A percentile compares a stretch with the other conserved stretches of the same genome.
Evolutionary conservation across 768 basidiomycete species (phyloP).

Genomic region (Russula emetica): DNA sequence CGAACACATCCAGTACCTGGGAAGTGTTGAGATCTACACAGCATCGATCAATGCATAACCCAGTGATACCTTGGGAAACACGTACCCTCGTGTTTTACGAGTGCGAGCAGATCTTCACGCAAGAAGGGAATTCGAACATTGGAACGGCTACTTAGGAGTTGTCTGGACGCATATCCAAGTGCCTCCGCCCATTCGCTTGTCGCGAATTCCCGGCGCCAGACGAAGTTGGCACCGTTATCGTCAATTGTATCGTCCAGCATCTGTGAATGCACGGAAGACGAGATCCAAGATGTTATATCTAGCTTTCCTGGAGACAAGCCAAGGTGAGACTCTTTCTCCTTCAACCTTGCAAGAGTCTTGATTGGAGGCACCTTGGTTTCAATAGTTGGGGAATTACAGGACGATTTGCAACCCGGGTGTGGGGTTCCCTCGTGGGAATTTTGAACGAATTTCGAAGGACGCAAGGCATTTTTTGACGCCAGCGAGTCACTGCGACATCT

Average conservation of each 20-base stretch:
- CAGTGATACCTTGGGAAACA: slow-evolving; percentile 15
- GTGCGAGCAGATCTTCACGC: slow-evolving; percentile 53
- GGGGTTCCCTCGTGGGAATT: neutral
- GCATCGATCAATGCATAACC: slow-evolving; percentile 10
- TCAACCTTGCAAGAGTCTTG: slow-evolving; percentile 46
- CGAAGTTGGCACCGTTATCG: slow-evolving; percentile 30
- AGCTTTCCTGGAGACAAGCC: slow-evolving; percentile 35
- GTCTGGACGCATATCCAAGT: slow-evolving; percentile 48
- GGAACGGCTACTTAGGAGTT: slow-evolving; percentile 50
- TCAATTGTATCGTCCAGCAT: slow-evolving; percentile 34
- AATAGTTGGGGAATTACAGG: neutral
- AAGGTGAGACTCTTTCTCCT: slow-evolving; percentile 40
- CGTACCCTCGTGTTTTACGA: slow-evolving; percentile 57
- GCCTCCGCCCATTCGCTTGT: slow-evolving; percentile 53
- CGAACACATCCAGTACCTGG: slow-evolving; percentile 66
- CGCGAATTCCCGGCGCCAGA: slow-evolving; percentile 54
- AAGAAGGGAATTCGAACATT: slow-evolving; percentile 56
- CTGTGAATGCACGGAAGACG: slow-evolving; percentile 36
- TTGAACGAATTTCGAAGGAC: neutral
- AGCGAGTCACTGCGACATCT: too few relatives aligned
- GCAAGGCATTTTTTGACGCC: neutral
- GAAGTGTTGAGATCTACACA: slow-evolving; percentile 53
- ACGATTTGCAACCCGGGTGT: neutral
- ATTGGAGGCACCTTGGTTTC: slow-evolving; percentile 36
- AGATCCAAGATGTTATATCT: slow-evolving; percentile 62